phyloP scores from a whole-genome alignment of 148 eudicot species.

The Dysphania ambrosioides region DNA sequence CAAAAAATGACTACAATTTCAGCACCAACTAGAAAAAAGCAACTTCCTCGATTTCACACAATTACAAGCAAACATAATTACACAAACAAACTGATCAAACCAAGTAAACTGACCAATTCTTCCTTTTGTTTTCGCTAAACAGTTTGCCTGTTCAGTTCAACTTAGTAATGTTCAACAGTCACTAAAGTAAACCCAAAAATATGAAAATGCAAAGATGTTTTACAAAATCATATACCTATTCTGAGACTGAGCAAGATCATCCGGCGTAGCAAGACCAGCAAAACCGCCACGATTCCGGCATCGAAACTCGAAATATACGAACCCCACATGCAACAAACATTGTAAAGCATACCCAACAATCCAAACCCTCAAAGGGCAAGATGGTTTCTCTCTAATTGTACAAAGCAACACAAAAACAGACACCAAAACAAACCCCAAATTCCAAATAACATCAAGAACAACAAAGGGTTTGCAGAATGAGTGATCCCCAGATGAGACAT shows the following conservation, averaged over 20 bases:
- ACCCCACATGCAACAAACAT: constrained; percentile 62
- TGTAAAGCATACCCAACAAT: constrained; percentile 55
- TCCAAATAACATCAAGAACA: constrained; percentile 60
- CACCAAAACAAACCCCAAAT: constrained; percentile 55
- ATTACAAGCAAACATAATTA: constrained; percentile 1
- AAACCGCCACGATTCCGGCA: constrained; percentile 30
- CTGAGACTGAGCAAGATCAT: constrained; percentile 20
- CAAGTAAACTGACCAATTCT: constrained; percentile 1
- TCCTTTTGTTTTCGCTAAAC: too few relatives aligned
- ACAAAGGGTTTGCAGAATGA: constrained; percentile 47
- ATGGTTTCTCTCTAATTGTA: constrained; percentile 45
- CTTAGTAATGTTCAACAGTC: too few relatives aligned
- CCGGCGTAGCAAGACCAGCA: constrained; percentile 14
- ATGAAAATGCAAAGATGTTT: constrained; percentile 1
- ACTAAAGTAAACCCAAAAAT: neutral
- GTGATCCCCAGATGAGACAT: constrained; percentile 24
- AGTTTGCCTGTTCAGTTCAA: too few relatives aligned
- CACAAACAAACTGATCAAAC: neutral
- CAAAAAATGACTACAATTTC: neutral
- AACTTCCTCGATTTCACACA: neutral
- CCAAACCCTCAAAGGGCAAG: constrained; percentile 64
- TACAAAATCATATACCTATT: constrained; percentile 34
- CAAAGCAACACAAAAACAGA: constrained; percentile 42
- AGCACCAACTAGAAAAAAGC: neutral
- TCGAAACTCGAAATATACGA: constrained; percentile 40